Evolutionary conservation across 1,284 basidiomycete species (phyloP).

Genomic region (Leccinum angustisporum): DNA sequence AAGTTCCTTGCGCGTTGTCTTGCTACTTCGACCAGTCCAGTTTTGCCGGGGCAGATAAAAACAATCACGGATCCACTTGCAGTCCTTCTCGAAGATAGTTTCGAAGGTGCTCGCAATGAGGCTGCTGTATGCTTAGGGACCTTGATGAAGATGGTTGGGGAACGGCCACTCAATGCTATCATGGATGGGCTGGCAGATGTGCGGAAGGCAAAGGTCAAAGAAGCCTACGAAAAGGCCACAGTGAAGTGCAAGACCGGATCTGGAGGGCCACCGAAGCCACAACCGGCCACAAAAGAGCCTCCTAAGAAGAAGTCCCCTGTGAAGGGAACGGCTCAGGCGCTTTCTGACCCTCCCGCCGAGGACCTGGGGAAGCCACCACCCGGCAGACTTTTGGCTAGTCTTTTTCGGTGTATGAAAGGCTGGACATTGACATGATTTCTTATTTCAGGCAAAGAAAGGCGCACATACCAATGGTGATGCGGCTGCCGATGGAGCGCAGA

Average conservation of each 20-base stretch:
- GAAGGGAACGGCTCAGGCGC: conserved; percentile 27
- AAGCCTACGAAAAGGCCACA: conserved; percentile 85
- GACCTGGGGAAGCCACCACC: conserved; percentile 47
- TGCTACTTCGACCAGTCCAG: conserved; percentile 63
- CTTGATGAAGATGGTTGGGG: conserved; percentile 97
- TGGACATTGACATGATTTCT: conserved; percentile 14
- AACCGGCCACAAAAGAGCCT: conserved; percentile 42
- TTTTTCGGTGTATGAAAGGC: neutral
- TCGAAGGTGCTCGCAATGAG: conserved; percentile 88
- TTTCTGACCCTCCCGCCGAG: conserved; percentile 25
- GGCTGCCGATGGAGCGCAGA: conserved; percentile 28
- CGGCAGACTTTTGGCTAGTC: conserved; percentile 47
- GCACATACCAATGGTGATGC: conserved; percentile 35
- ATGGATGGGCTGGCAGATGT: conserved; percentile 89
- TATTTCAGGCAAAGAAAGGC: conserved; percentile 53
- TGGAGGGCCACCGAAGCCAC: conserved; percentile 43
- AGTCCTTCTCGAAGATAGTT: conserved; percentile 81
- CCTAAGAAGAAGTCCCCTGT: conserved; percentile 45
- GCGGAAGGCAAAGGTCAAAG: conserved; percentile 91
- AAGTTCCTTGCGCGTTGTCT: conserved; percentile 88
- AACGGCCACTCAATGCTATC: conserved; percentile 85
- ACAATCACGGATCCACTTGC: conserved; percentile 81
- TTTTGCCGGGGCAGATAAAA: conserved; percentile 79
- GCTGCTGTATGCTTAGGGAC: conserved; percentile 88
- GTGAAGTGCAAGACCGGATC: conserved; percentile 80